phyloP scores from a whole-genome alignment of 768 basidiomycete species.

The Trametes coccinea region DNA sequence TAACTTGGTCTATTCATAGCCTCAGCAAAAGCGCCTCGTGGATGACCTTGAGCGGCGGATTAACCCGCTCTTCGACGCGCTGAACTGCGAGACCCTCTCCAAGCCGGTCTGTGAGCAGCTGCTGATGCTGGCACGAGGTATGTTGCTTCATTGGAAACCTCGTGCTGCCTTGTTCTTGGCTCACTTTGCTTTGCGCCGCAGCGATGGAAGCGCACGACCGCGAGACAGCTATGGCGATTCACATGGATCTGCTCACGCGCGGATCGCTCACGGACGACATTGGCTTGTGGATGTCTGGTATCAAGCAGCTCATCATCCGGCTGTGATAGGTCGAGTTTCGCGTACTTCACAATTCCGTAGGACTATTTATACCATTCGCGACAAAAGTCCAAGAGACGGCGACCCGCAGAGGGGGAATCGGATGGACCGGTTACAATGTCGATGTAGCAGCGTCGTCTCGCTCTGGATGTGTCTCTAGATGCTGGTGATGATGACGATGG shows the following conservation, averaged over 20 bases:
- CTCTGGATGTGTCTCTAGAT: conserved; percentile 10
- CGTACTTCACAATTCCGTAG: neutral
- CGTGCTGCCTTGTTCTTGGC: neutral
- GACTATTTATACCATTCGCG: conserved; percentile 11
- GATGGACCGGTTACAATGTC: conserved; percentile 2
- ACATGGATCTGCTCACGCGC: conserved; percentile 81
- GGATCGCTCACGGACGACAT: conserved; percentile 84
- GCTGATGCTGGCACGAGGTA: conserved; percentile 71
- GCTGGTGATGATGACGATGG: conserved; percentile 7
- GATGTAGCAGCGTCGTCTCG: conserved; percentile 18
- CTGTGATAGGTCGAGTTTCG: conserved; percentile 38
- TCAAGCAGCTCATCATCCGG: conserved; percentile 84
- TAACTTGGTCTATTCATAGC: conserved; percentile 41
- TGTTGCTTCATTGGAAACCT: conserved; percentile 14
- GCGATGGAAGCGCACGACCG: conserved; percentile 84
- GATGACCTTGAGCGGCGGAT: conserved; percentile 88
- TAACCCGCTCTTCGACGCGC: conserved; percentile 84
- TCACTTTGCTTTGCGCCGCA: conserved; percentile 32
- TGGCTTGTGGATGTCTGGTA: conserved; percentile 82
- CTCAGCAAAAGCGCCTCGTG: conserved; percentile 79
- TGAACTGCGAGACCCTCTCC: conserved; percentile 87
- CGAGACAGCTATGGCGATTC: conserved; percentile 74
- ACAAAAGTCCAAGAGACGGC: conserved; percentile 15
- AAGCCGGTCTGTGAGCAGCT: conserved; percentile 70
- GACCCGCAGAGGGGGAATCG: neutral